Evolutionary conservation across 139 green algal genomes (phyloP).

Genomic region (Klebsormidium nitens): DNA sequence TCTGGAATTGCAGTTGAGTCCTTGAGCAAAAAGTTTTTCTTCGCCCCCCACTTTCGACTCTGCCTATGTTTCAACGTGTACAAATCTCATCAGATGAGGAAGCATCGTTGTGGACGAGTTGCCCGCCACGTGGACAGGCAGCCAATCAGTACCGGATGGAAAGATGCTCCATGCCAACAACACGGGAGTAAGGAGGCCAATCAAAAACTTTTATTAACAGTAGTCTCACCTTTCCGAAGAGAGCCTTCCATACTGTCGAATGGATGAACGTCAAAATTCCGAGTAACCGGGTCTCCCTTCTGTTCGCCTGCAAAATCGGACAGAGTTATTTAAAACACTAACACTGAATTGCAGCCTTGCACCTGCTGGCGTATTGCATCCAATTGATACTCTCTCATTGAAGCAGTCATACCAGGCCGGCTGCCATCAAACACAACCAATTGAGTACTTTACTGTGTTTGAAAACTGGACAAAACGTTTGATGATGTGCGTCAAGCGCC

Average conservation of each 20-base stretch:
- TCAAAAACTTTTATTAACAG: not conserved
- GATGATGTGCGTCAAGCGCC: too few species aligned
- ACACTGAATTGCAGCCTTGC: not conserved
- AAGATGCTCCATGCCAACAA: not conserved
- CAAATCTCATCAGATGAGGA: not conserved
- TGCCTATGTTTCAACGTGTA: too few species aligned
- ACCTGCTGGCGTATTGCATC: not conserved
- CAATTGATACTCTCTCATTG: not conserved
- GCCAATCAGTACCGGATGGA: too few species aligned
- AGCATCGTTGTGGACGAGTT: not conserved
- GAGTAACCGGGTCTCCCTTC: constrained; percentile 69
- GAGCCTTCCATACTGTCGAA: constrained; percentile 77
- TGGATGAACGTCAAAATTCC: constrained; percentile 89
- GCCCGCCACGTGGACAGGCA: not conserved
- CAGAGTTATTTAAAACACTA: not conserved
- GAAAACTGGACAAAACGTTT: too few species aligned
- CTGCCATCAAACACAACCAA: too few species aligned
- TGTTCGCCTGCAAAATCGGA: constrained; percentile 18
- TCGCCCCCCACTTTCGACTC: too few species aligned
- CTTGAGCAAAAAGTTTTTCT: too few species aligned
- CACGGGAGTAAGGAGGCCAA: not conserved
- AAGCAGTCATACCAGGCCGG: not conserved
- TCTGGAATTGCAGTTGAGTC: too few species aligned
- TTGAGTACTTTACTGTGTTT: too few species aligned
- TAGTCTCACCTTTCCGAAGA: constrained; percentile 76